Evolutionary conservation across 768 basidiomycete species (phyloP), one percentile per base, ranked within the genome.

Genomic region (Russula foetens): DNA sequence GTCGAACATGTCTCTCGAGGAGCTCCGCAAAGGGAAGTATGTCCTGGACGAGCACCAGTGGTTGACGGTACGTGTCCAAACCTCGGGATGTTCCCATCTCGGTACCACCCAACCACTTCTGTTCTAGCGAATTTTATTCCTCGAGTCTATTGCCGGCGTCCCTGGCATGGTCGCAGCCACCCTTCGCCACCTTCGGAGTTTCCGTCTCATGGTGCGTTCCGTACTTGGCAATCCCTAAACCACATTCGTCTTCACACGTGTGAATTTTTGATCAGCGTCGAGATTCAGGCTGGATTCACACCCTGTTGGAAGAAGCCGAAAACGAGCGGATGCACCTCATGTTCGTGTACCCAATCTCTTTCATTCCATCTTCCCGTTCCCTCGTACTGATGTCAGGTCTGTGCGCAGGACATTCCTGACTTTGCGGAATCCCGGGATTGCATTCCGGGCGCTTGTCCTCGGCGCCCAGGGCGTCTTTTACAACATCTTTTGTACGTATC

Each of bases 241-340:
- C 8, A 19, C 29, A 41, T 33, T 33, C 58, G 47, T 53, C 60
- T 56, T 28, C n/a, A 58, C 49, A 11, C 44, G 29, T 6, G n/a
- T n/a, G 11, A 35, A 35, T 21, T 14, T 43, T 29, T 11, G 33
- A 19, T 46, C 63, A 82, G 77, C 73, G 76, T 66, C 77, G 81
- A 60, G 81, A 83, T 67, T 77, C 77, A 28, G 79, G 82, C 39
- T 94, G 93, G 93, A 97, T 97, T 64, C 91, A 94, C 71, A 95
- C 92, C 7, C 82, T 92, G 46, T 76, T 97, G 19, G 88, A 93
- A 70, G 96, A 97, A 75, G 93, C 94, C 14, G 93, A 98, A 70
- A 98, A 98, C 70, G 96, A 99, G 75, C 79, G 96, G 38, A 96
- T 97, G 91, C 93, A 96, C 72, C 78, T 95, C 54, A 89, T 95